Evolutionary conservation across 108 stramenopile genomes (phyloP), one percentile per base, ranked within the genome.

Genomic region (Pelagomonas calceolata): DNA sequence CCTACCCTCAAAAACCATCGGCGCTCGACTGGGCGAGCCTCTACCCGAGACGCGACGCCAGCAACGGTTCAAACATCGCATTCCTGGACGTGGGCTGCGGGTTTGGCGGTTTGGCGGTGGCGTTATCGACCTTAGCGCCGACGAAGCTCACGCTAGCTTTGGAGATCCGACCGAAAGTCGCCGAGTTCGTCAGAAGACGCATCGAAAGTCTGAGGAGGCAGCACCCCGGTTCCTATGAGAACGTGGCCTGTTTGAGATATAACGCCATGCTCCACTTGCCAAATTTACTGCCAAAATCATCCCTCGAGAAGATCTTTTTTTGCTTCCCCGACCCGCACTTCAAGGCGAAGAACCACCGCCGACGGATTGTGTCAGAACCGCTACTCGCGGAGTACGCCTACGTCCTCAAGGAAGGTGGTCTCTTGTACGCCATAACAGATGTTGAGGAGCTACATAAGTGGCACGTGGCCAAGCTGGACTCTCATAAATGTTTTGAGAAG

Each of bases 321-420:
- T 95, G 94, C 80, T 97, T 97, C 75, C 94, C 96, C 32, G 96
- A 97, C 81, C 96, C 96, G 34, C 96, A 97, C 75, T 97, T 97
- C 80, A 97, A 97, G 80, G 89, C 90, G 66, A 97, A 97, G 87
- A 97, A 97, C 82, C 93, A 94, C 84, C 85, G 86, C 15, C 81
- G 96, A 18, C 82, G 96, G 12, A 95, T 97, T 65, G 84, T 97
- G 5, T 85, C 85, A 32, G 82, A 84, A 26, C 72, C 90, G 60
- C 75, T 97, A 32, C 73, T 95, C 36, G 82, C 92, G 0, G 95
- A 98, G 81, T 98, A 98, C 80, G 94, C 93, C 43, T 92, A 88
- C 73, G 78, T 91, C 30, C 82, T 95, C 34, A 80, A 79, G 68
- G 79, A 70, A 9, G 75, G 72, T 21, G 92, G 90, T 0, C 76